A percentile compares a stretch with the other conserved stretches of the same genome.
Conservation (phyloP, 2,329 filamentous ascomycete genomes). For the Phialophora expanda region DNA sequence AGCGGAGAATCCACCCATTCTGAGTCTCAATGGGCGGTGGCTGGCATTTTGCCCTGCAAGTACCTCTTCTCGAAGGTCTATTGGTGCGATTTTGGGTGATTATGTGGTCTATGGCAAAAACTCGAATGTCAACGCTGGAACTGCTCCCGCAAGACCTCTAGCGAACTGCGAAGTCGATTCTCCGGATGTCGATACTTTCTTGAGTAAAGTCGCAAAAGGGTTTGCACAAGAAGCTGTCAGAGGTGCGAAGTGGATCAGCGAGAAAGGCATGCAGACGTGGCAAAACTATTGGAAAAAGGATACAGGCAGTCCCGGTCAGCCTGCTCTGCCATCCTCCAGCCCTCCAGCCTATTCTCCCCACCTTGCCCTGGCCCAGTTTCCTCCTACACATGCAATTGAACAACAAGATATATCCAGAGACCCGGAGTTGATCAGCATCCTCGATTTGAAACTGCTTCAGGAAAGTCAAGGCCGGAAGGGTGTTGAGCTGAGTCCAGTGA, state of each 20-base stretch:
- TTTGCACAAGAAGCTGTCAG: conserved; percentile 57
- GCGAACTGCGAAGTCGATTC: conserved; percentile 53
- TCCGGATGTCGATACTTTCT: conserved; percentile 54
- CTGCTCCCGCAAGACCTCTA: conserved; percentile 49
- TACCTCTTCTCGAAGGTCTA: conserved; percentile 46
- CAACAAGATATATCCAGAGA: conserved; percentile 45
- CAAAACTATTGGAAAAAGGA: conserved; percentile 58
- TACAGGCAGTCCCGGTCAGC: conserved; percentile 33
- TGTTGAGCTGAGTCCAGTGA: conserved; percentile 45
- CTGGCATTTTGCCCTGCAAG: conserved; percentile 53
- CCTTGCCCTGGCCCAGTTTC: conserved; percentile 48
- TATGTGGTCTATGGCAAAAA: conserved; percentile 45
- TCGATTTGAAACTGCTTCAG: conserved; percentile 53
- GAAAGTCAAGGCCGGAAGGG: conserved; percentile 44
- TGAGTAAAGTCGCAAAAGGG: conserved; percentile 55
- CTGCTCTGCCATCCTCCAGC: conserved; percentile 42
- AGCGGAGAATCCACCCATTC: conserved; percentile 46
- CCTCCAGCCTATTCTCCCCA: conserved; percentile 39
- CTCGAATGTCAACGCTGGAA: conserved; percentile 51
- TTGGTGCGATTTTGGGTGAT: conserved; percentile 50
- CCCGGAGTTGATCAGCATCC: conserved; percentile 53
- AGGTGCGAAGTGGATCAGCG: conserved; percentile 56
- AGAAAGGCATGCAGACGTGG: conserved; percentile 57
- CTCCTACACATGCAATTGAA: conserved; percentile 54
- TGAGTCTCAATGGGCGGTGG: conserved; percentile 55